Evolutionary conservation across 139 green algal species (phyloP).

Genomic region (Limnomonas spitsbergensis): DNA sequence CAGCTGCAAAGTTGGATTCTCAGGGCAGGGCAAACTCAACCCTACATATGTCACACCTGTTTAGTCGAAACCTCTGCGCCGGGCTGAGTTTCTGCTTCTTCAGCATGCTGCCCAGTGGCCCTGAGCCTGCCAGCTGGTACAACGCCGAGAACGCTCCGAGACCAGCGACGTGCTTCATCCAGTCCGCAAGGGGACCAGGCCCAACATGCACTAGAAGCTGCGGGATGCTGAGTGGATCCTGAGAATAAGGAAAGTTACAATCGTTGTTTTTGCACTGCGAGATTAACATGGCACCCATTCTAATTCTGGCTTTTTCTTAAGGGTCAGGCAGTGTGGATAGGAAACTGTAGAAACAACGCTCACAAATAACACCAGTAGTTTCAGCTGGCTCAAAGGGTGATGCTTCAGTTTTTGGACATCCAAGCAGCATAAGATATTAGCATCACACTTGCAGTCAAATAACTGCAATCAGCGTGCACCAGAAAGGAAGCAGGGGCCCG

Average conservation of each 20-base stretch:
- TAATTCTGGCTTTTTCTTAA: too few relatives aligned
- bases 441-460: too few relatives aligned
- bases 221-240: conserved; percentile 62
- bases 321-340: too few relatives aligned
- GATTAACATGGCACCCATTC: too few relatives aligned
- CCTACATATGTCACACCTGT: too few relatives aligned
- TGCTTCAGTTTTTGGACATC: too few relatives aligned
- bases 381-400: conserved; percentile 56
- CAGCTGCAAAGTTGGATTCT: too few relatives aligned
- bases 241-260: background rate
- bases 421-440: too few relatives aligned
- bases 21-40: too few relatives aligned
- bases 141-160: conserved; percentile 53
- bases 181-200: conserved; percentile 53
- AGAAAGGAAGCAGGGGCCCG: too few relatives aligned
- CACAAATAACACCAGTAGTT: conserved; percentile 37
- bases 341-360: background rate
- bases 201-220: conserved; percentile 61
- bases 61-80: conserved; percentile 1
- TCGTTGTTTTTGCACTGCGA: too few relatives aligned
- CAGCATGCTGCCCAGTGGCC: conserved; percentile 4
- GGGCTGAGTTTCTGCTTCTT: background rate
- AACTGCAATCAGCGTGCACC: too few relatives aligned
- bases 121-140: conserved; percentile 22
- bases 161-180: conserved; percentile 56